Base-by-base conservation (phyloP, 179 eudicot genomes). In the Beta macrorhiza region DNA sequence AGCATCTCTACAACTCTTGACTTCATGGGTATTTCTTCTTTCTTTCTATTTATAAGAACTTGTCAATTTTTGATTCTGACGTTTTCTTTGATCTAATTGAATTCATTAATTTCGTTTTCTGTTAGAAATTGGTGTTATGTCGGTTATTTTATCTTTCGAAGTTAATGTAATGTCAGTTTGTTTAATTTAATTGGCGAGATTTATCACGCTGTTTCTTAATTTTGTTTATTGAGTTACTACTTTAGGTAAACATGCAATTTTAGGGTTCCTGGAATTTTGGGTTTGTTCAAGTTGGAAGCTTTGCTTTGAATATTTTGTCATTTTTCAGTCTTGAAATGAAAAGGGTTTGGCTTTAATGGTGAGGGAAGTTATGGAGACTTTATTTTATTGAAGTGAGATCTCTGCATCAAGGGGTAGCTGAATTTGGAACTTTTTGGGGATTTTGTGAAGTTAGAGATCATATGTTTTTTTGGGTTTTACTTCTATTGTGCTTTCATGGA, bases 381-480 rank as follows among this genome's bases (percentile, higher is more conserved):
- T 19, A 13, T 5, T 53, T 73, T 73, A 25, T 15, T 58, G 25
- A 75, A 37, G 29, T 32, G 25, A 64, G 78, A 32, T 29, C 17
- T 16, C 17, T 58, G 16, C 1, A 8, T 14, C 52, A 1, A 17
- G 10, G 8, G 53, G 9, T 17, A 11, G 53, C 53, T 69, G 25
- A 69, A 52, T 49, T 71, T 49, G 25, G 63, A 73, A 73, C 13
- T 73, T n/a, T 55, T 73, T 59, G 77, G 64, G 42, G 42, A 25
- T 19, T 37, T 57, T 25, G 17, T 32, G 20, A 57, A 75, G 19
- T 58, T 75, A 29, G 64, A 14, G 65, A 57, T 75, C 65, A 42
- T 75, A 10, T 25, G 2, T 37, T 75, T 57, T 49, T 49, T 19
- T 57, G 78, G 52, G 52, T 32, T 75, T 57, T 37, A 6, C 47